Percentiles rank a stretch among this genome's conserved stretches.
phyloP scores from a whole-genome alignment of 2,329 filamentous ascomycete species.

The Trichoderma oligosporum region DNA sequence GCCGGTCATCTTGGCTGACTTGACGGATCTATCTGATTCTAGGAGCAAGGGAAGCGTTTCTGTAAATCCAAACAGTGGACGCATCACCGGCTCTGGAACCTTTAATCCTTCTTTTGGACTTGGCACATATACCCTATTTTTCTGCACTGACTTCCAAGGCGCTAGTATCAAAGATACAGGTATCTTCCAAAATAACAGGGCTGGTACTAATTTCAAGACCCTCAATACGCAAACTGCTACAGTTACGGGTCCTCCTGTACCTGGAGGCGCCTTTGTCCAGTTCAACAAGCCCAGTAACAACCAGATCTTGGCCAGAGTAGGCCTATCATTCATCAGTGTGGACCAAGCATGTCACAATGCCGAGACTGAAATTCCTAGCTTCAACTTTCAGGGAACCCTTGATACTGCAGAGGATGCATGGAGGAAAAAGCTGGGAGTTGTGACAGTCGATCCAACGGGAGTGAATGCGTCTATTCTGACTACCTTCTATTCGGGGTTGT shows the following conservation, averaged over 20 bases:
- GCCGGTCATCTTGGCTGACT: constrained; percentile 56
- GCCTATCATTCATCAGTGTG: constrained; percentile 65
- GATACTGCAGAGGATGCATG: constrained; percentile 55
- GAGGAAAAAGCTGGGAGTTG: constrained; percentile 58
- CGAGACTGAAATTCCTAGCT: constrained; percentile 64
- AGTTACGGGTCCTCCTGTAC: constrained; percentile 24
- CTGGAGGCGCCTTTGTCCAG: constrained; percentile 59
- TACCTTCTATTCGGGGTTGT: constrained; percentile 68
- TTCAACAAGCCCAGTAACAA: constrained; percentile 45
- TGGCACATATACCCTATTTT: constrained; percentile 54
- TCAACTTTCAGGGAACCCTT: constrained; percentile 57
- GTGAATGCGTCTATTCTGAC: constrained; percentile 57
- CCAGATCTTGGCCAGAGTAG: constrained; percentile 62
- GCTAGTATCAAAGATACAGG: constrained; percentile 52
- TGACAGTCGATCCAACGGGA: constrained; percentile 52
- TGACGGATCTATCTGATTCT: constrained; percentile 50
- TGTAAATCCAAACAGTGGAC: constrained; percentile 42
- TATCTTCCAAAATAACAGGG: constrained; percentile 53
- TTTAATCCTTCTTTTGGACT: constrained; percentile 60
- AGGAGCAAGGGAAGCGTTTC: constrained; percentile 25
- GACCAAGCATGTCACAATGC: constrained; percentile 68
- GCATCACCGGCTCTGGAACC: constrained; percentile 56
- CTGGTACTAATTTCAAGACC: constrained; percentile 41
- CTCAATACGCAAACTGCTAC: constrained; percentile 30
- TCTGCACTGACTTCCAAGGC: constrained; percentile 57